Conservation (phyloP, 805 yeast species). For the Wickerhamiella azyma region DNA sequence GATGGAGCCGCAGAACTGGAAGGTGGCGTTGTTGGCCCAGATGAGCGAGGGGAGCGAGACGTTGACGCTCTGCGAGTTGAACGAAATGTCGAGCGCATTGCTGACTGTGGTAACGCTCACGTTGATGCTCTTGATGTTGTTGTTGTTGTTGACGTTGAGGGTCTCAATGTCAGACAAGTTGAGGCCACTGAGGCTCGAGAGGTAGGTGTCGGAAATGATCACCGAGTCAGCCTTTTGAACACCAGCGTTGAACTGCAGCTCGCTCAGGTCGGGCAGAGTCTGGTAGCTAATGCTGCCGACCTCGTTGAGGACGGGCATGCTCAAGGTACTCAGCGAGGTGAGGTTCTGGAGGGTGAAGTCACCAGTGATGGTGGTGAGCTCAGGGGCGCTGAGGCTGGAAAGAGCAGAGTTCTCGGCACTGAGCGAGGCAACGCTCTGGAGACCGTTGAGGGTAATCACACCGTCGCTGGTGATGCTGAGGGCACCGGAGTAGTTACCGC, state of each 20-base stretch:
- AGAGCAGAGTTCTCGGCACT: constrained; percentile 46
- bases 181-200: constrained; percentile 29
- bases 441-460: constrained; percentile 42
- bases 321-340: constrained; percentile 52
- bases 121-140: constrained; percentile 47
- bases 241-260: constrained; percentile 54
- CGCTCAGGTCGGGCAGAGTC: constrained; percentile 73
- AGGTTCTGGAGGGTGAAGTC: constrained; percentile 46
- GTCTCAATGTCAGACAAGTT: constrained; percentile 26
- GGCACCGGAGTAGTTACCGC: constrained; percentile 73
- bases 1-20: constrained; percentile 66
- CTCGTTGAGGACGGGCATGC: constrained; percentile 64
- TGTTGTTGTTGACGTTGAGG: constrained; percentile 79
- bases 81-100: constrained; percentile 62
- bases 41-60: constrained; percentile 37
- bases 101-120: constrained; percentile 62
- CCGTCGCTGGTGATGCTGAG: constrained; percentile 57
- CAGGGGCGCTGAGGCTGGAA: constrained; percentile 60
- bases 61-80: constrained; percentile 71
- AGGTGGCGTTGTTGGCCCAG: constrained; percentile 79
- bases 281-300: constrained; percentile 71
- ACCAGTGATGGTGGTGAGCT: constrained; percentile 62
- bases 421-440: constrained; percentile 68
- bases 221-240: constrained; percentile 62
- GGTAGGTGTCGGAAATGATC: constrained; percentile 32